These are phyloP conservation scores for Apiospora pterosperma DNA, from an alignment of 2,329 filamentous ascomycete species.

Conservation along the genomic window DNA sequence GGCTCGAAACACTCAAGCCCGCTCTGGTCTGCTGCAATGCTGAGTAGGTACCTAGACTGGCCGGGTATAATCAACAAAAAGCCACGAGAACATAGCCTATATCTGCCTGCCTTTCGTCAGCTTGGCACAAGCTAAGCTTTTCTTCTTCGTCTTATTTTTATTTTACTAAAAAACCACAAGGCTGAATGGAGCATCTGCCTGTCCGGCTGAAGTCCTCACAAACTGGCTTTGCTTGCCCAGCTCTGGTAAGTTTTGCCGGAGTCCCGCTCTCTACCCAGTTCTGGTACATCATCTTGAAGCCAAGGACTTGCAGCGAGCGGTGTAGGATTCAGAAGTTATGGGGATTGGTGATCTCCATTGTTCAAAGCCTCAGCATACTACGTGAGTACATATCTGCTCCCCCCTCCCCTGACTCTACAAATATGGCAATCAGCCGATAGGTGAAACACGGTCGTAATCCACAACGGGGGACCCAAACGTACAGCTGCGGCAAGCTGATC, in stretches of 20 bases:
- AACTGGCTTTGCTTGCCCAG: neutral
- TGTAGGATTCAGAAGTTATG: neutral
- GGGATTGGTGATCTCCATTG: neutral
- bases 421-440: constrained; percentile 7
- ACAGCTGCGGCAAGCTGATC: constrained; percentile 22
- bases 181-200: neutral
- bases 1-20: neutral
- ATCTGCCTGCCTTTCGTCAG: neutral
- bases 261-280: neutral
- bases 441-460: constrained; percentile 35
- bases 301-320: neutral
- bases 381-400: neutral
- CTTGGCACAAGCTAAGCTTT: neutral
- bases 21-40: neutral
- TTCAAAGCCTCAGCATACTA: neutral
- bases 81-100: neutral
- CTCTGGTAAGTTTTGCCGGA: neutral
- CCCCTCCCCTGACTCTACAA: neutral
- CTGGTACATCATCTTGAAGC: neutral
- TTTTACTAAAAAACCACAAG: no score
- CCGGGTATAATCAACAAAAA: neutral
- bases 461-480: constrained; percentile 26
- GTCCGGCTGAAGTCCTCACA: neutral
- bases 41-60: neutral
- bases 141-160: no score